These are phyloP conservation scores for Rhodosporidiobolus sp. DNA, from an alignment of 768 basidiomycete genomes.

Conservation along the genomic window DNA sequence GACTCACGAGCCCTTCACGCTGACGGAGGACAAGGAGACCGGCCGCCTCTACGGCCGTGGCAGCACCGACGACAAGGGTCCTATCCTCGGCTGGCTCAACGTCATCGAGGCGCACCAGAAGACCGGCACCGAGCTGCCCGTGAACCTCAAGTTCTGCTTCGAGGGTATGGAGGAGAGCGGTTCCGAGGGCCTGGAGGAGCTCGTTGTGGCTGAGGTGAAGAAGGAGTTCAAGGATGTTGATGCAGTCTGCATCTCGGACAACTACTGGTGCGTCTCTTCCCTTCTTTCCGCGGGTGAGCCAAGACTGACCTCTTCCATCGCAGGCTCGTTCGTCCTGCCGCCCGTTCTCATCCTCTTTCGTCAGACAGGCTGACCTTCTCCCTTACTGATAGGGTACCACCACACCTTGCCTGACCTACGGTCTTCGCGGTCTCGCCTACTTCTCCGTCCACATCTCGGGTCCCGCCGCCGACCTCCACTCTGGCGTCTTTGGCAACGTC, in stretches of 20 bases:
- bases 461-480: slow-evolving; percentile 82
- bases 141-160: slow-evolving; percentile 86
- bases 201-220: slow-evolving; percentile 70
- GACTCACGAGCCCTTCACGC: slow-evolving; percentile 77
- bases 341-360: not conserved
- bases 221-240: slow-evolving; percentile 84
- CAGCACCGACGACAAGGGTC: slow-evolving; percentile 78
- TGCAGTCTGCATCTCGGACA: slow-evolving; percentile 87
- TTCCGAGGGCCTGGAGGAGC: slow-evolving; percentile 82
- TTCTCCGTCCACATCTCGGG: slow-evolving; percentile 78
- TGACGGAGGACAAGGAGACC: slow-evolving; percentile 58
- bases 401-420: slow-evolving; percentile 48
- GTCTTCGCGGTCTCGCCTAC: slow-evolving; percentile 53
- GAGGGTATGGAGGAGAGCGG: slow-evolving; percentile 97
- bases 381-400: slow-evolving; percentile 45
- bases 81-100: slow-evolving; percentile 36
- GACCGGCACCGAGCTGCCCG: slow-evolving; percentile 68
- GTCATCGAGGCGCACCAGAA: slow-evolving; percentile 74
- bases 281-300: not conserved
- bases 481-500: slow-evolving; percentile 76
- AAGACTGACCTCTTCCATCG: too few relatives aligned
- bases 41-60: slow-evolving; percentile 78
- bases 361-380: not conserved
- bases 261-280: slow-evolving; percentile 65
- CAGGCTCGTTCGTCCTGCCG: too few relatives aligned